Percentiles rank a stretch among this genome's conserved stretches.
These are phyloP conservation scores for Rhamnella rubrinervis DNA, from an alignment of 331 rosid species.

Conservation along the genomic window DNA sequence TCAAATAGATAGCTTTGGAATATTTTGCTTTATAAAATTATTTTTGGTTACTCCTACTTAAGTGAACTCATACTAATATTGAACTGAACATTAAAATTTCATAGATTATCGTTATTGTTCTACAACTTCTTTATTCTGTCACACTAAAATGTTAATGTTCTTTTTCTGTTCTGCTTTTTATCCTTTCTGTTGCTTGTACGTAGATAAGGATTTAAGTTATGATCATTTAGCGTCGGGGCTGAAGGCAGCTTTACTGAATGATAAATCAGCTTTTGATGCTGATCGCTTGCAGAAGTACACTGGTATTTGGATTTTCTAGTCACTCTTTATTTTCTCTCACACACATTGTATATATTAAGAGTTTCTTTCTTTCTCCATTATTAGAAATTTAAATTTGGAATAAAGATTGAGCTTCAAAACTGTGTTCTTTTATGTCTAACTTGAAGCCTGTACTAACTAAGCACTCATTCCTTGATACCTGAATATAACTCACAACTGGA, in stretches of 20 bases:
- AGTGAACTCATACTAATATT: too few relatives aligned
- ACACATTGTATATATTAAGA: background rate
- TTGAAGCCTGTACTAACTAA: too few relatives aligned
- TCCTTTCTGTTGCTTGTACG: slow-evolving; percentile 11
- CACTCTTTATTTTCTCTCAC: slow-evolving; percentile 16
- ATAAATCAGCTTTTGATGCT: slow-evolving; percentile 82
- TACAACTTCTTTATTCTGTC: background rate
- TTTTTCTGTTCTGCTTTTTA: background rate
- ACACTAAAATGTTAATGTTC: background rate
- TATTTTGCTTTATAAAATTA: too few relatives aligned
- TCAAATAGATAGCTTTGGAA: too few relatives aligned
- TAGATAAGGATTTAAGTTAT: slow-evolving; percentile 80
- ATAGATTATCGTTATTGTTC: background rate
- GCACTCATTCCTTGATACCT: too few relatives aligned
- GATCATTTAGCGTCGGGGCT: slow-evolving; percentile 83
- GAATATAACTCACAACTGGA: too few relatives aligned
- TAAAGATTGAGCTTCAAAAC: too few relatives aligned
- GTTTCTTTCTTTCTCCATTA: too few relatives aligned
- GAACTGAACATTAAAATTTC: background rate
- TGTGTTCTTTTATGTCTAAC: too few relatives aligned
- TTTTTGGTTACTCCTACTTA: too few relatives aligned
- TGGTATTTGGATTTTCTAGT: slow-evolving; percentile 42
- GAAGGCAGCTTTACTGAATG: slow-evolving; percentile 69
- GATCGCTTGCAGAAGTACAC: slow-evolving; percentile 85
- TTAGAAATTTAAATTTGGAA: too few relatives aligned